These are phyloP conservation scores for Emydomyces testavorans DNA, from an alignment of 2,329 filamentous ascomycete genomes.

Conservation along the genomic window DNA sequence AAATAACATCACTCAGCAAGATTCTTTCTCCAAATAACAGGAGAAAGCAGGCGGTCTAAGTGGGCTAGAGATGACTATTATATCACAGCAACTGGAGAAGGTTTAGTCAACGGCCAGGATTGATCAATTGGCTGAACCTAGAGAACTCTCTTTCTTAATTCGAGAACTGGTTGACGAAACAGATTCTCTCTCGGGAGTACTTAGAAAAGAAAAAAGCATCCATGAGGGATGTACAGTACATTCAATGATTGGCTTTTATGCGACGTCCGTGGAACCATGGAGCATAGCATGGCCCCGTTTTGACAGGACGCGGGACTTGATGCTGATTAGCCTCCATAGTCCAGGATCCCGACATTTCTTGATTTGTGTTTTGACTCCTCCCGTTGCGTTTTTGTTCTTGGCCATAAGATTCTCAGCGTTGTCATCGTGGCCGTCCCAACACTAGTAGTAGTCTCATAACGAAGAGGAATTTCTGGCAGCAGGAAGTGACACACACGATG, in stretches of 20 bases:
- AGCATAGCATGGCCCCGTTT: constrained; percentile 4
- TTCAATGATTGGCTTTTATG: constrained; percentile 5
- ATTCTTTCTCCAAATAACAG: not conserved
- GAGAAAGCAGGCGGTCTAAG: not conserved
- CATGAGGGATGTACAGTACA: not conserved
- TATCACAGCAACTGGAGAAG: not conserved
- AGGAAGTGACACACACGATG: not conserved
- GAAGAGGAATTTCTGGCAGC: constrained; percentile 3
- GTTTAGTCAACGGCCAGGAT: constrained; percentile 1
- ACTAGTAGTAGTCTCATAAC: not conserved
- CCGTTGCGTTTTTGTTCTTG: not conserved
- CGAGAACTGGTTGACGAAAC: constrained; percentile 3
- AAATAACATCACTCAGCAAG: not conserved
- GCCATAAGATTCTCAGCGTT: not conserved
- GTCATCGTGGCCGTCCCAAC: not conserved
- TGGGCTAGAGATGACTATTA: constrained; percentile 1
- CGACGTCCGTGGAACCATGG: constrained; percentile 1
- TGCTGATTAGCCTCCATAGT: not conserved
- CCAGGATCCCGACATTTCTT: constrained; percentile 1
- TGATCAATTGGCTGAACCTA: not conserved
- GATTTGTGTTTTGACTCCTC: not conserved
- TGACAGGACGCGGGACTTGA: not conserved
- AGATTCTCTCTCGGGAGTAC: too few species aligned
- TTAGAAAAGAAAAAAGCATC: not conserved
- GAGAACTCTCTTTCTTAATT: not conserved